Percentiles rank a stretch among this genome's conserved stretches.
phyloP scores from a whole-genome alignment of 108 stramenopile genomes.

The Ochromonas danica region DNA sequence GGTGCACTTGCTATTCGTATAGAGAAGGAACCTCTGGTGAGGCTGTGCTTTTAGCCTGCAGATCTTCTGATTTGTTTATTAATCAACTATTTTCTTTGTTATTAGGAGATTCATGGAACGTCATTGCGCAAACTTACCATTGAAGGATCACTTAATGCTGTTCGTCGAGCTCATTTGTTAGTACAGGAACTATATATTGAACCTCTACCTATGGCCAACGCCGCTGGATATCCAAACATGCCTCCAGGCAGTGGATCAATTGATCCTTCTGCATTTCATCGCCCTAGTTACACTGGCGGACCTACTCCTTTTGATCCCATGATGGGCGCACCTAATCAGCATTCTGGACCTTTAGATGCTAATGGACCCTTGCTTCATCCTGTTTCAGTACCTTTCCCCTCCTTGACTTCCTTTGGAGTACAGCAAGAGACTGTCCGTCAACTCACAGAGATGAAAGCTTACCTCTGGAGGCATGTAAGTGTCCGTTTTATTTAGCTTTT shows the following conservation, averaged over 20 bases:
- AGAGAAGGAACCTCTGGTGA: background rate
- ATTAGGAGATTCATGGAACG: background rate
- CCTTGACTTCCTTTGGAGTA: background rate
- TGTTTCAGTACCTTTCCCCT: slow-evolving; percentile 19
- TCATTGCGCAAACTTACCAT: background rate
- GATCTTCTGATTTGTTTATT: background rate
- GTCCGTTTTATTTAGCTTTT: no score
- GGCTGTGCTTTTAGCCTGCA: background rate
- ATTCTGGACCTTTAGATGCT: no score
- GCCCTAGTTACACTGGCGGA: no score
- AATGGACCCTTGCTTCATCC: background rate
- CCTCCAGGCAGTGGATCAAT: no score
- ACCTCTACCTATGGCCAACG: no score
- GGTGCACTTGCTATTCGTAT: background rate
- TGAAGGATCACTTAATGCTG: background rate
- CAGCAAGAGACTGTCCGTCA: slow-evolving; percentile 4
- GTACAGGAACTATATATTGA: background rate
- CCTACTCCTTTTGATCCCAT: no score
- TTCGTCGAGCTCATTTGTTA: background rate
- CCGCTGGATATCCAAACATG: no score
- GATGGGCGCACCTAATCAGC: no score
- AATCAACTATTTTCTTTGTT: background rate
- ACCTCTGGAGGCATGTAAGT: slow-evolving; percentile 18
- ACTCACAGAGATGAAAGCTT: slow-evolving; percentile 25
- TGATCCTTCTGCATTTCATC: no score